These are phyloP conservation scores for Ustilago sp. DNA, from an alignment of 1,284 basidiomycete genomes.

Conservation along the genomic window DNA sequence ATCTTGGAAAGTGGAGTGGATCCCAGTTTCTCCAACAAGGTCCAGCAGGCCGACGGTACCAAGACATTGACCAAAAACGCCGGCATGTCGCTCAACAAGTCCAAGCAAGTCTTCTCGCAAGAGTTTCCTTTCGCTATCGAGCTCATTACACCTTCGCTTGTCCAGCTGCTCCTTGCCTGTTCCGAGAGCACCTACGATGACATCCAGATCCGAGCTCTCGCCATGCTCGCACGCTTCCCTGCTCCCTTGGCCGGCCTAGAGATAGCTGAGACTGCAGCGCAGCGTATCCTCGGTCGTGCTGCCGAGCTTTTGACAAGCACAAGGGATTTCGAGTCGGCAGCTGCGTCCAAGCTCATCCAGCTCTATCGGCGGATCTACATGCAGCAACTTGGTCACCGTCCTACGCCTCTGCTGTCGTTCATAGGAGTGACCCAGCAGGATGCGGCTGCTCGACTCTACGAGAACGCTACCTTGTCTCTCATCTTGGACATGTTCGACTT, in stretches of 20 bases:
- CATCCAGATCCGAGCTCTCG: conserved; percentile 51
- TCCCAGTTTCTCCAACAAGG: conserved; percentile 29
- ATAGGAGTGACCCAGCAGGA: conserved; percentile 5
- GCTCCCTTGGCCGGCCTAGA: conserved; percentile 50
- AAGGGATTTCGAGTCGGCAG: conserved; percentile 57
- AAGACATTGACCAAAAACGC: conserved; percentile 42
- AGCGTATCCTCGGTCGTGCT: conserved; percentile 43
- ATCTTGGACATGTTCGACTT: conserved; percentile 63
- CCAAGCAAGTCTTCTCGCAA: conserved; percentile 50
- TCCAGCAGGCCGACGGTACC: conserved; percentile 13
- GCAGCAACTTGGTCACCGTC: conserved; percentile 40
- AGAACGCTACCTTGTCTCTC: conserved; percentile 40
- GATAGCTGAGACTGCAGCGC: conserved; percentile 20
- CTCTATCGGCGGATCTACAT: conserved; percentile 58
- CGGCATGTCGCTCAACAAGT: conserved; percentile 56
- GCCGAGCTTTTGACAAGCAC: conserved; percentile 51
- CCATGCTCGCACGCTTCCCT: conserved; percentile 56
- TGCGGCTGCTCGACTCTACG: background rate
- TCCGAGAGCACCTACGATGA: conserved; percentile 61
- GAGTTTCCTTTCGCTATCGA: conserved; percentile 45
- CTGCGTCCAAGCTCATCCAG: conserved; percentile 52
- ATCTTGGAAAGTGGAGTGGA: conserved; percentile 56
- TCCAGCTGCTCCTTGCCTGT: conserved; percentile 53
- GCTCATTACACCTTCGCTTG: conserved; percentile 43
- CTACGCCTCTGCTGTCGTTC: conserved; percentile 29